phyloP scores from a whole-genome alignment of 2,329 filamentous ascomycete species.

The Ilyonectria sp. region DNA sequence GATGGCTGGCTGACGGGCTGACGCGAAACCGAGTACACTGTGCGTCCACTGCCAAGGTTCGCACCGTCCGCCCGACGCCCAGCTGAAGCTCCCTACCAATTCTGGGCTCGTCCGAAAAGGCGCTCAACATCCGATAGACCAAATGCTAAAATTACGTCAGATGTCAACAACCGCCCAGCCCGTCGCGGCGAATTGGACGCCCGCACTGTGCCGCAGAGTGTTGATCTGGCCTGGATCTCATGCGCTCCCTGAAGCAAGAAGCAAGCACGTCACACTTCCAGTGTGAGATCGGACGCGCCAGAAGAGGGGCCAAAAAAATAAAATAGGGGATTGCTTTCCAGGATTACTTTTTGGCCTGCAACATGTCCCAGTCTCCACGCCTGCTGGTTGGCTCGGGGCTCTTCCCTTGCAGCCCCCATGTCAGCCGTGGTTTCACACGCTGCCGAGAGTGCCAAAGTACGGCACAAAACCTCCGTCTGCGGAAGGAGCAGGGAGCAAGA shows the following conservation, averaged over 20 bases:
- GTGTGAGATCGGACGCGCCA: slow-evolving; percentile 13
- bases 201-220: neutral
- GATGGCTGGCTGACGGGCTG: slow-evolving; percentile 17
- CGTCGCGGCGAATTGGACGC: neutral
- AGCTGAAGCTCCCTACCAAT: neutral
- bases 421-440: slow-evolving; percentile 16
- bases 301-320: neutral
- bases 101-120: neutral
- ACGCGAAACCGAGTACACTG: slow-evolving; percentile 9
- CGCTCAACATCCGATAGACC: neutral
- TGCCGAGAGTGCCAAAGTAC: neutral
- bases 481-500: neutral
- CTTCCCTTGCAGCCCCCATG: slow-evolving; percentile 5
- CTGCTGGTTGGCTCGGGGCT: slow-evolving; percentile 9
- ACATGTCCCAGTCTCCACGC: slow-evolving; percentile 2
- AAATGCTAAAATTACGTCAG: neutral
- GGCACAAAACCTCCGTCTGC: neutral
- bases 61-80: slow-evolving; percentile 1
- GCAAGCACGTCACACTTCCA: slow-evolving; percentile 1
- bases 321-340: slow-evolving; percentile 1
- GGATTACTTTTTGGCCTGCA: slow-evolving; percentile 2
- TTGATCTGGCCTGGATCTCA: neutral
- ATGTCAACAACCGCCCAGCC: neutral
- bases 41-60: neutral
- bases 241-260: neutral